Base-by-base conservation (phyloP, 805 yeast genomes). In the Trichomonascus vanleenenianus region DNA sequence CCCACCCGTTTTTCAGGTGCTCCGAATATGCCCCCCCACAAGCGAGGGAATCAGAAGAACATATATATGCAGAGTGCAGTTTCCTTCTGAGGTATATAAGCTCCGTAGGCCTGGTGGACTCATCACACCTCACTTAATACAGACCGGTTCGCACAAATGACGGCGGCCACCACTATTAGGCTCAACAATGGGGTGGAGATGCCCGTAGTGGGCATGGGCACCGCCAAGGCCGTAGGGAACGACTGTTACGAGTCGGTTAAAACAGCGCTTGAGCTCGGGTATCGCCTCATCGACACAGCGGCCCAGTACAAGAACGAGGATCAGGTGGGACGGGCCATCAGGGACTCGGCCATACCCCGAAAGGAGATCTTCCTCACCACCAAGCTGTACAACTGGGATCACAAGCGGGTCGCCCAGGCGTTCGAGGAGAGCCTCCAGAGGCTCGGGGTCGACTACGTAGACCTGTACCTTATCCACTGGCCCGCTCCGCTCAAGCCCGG, bases 211-310 rank as follows among this genome's bases (percentile, higher is more conserved):
- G 89, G 85, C 0, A 66, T 83, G 31, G 91, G 93, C 10, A 77
- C 81, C 18, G 81, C 81, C 47, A 65, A 75, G 50, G 75, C 81
- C 9, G 74, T 74, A 36, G 49, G 62, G 14, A 65, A 66, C 20
- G 71, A 69, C 31, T 74, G 71, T 19, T 69, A 69, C 43, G 63
- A 64, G 18, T 78, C 81, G 19, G 50, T 45, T 12, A 37, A 16
- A 87, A 11, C 80, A 18, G 91, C 88, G 1, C 68, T 84, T 49
- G 70, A 77, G 56, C 67, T 70, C 8, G 89, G 88, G 10, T 81
- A 81, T 61, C 73, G 80, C 51, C 85, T 79, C 59, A 80, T 83
- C 52, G 93, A 83, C 61, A 77, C 87, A 9, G 91, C 91, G 2
- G 76, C 76, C 61, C 69, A 72, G 49, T 84, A 84, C 61, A 75